Evolutionary conservation across 352 stramenopile genomes (phyloP), one percentile per base, ranked within the genome.

Genomic region (Phytophthora sojae): DNA sequence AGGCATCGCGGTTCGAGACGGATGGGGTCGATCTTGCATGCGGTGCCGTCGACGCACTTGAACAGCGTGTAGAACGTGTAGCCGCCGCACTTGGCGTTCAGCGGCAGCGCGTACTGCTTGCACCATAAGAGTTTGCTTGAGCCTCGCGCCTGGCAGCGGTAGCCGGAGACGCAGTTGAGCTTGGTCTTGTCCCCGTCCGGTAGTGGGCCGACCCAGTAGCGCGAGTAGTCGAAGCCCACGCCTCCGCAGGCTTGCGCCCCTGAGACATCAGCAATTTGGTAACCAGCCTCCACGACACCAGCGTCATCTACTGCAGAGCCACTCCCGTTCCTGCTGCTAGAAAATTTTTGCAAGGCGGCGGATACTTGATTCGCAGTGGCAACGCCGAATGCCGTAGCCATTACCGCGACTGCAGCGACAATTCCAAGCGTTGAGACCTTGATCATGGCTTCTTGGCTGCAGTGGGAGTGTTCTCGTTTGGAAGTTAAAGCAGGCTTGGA

Each of bases 31-130:
- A 76, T 61, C 17, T 21, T 64, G 39, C 69, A 76, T 12, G 45
- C 25, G 17, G 69, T 76, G 57, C 69, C 57, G 11, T 76, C 35
- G 37, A 76, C 57, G 30, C 69, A 76, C 52, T 69, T 71, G 52
- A 76, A 72, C 44, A 71, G 42, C 19, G 69, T 72, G 69, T 73
- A 76, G 69, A 73, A 72, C 25, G 53, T 23, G 37, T 72, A 76
- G 44, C 69, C 69, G 3, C 63, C 69, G 26, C 64, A 76, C 26
- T 76, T 71, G 26, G 56, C 58, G 29, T 69, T 69, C 52, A 67
- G 15, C 21, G 69, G 63, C 19, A 76, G 37, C 17, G 63, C 69
- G 54, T 61, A 76, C 44, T 76, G 69, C 25, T 73, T 67, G 53
- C 69, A 76, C 69, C 69, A 76, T 14, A 69, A 76, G 11, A 69